Percentiles rank a stretch among this genome's conserved stretches.
Conservation (phyloP, 176 grass and related monocot genomes). For the Metroxylon sagu region DNA sequence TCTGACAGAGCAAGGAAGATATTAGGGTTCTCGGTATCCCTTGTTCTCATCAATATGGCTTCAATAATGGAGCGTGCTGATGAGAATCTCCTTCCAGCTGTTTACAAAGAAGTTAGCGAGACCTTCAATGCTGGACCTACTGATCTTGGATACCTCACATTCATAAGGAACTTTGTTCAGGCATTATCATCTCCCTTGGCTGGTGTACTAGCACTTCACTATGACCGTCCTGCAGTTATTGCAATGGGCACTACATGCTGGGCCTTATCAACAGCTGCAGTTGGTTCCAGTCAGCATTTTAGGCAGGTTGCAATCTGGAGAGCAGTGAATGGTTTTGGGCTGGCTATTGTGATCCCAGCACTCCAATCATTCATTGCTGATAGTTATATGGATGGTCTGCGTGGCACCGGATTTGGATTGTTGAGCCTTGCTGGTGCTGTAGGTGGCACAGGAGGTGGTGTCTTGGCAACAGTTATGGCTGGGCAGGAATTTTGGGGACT, state of each 20-base stretch:
- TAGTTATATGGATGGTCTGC: conserved; percentile 72
- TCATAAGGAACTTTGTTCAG: conserved; percentile 80
- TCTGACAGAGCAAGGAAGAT: conserved; percentile 68
- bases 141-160: conserved; percentile 90
- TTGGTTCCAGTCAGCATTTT: conserved; percentile 66
- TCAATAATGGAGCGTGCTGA: conserved; percentile 90
- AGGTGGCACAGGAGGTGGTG: conserved; percentile 77
- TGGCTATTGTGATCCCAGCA: conserved; percentile 89
- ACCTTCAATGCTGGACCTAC: conserved; percentile 77
- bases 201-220: conserved; percentile 68
- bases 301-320: conserved; percentile 75
- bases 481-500: conserved; percentile 61
- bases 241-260: conserved; percentile 73
- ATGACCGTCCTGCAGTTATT: conserved; percentile 71
- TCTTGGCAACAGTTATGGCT: conserved; percentile 84
- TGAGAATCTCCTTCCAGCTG: conserved; percentile 84
- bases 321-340: conserved; percentile 78
- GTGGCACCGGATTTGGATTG: conserved; percentile 77
- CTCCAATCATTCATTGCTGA: conserved; percentile 94
- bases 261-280: conserved; percentile 79
- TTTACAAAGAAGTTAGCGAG: conserved; percentile 95
- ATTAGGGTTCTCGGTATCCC: conserved; percentile 87
- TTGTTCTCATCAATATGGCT: conserved; percentile 86
- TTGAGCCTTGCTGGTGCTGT: conserved; percentile 67
- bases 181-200: conserved; percentile 76